Evolutionary conservation across 2,329 filamentous ascomycete genomes (phyloP).

Genomic region (Monosporascus sp.): DNA sequence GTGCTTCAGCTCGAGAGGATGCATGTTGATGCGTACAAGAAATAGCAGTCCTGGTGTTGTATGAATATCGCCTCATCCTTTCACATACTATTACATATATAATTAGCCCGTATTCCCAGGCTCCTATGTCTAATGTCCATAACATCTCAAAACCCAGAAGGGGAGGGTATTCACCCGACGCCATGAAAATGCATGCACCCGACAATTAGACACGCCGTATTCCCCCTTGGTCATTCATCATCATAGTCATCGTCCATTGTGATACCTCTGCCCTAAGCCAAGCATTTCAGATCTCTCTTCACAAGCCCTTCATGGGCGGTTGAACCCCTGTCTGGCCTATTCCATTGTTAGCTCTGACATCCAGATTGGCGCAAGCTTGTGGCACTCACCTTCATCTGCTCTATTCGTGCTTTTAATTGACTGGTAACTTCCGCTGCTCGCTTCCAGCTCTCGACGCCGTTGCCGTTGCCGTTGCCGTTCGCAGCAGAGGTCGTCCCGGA

Average conservation of each 20-base stretch:
- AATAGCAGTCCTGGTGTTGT: too few relatives aligned
- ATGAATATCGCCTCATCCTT: too few relatives aligned
- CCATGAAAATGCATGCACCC: slow-evolving; percentile 22
- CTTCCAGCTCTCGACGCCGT: slow-evolving; percentile 88
- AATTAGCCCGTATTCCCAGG: too few relatives aligned
- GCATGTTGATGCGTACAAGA: too few relatives aligned
- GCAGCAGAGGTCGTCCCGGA: slow-evolving; percentile 12
- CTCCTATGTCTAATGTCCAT: background rate
- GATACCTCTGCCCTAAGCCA: background rate
- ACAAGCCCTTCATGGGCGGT: slow-evolving; percentile 29
- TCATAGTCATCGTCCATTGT: background rate
- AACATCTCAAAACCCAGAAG: slow-evolving; percentile 1
- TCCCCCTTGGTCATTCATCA: background rate
- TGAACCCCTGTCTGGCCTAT: slow-evolving; percentile 47
- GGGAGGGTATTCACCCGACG: slow-evolving; percentile 22
- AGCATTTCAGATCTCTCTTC: background rate
- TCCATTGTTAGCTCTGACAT: slow-evolving; percentile 5
- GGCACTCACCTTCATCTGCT: slow-evolving; percentile 81
- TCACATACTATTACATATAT: too few relatives aligned
- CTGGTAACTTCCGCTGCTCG: slow-evolving; percentile 95
- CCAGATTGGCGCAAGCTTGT: background rate
- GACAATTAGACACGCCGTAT: slow-evolving; percentile 8
- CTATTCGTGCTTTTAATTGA: slow-evolving; percentile 93
- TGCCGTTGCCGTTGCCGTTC: slow-evolving; percentile 31
- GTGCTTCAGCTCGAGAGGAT: too few relatives aligned